Evolutionary conservation across 768 basidiomycete species (phyloP).

Genomic region (Lactifluus hygrophoroides): DNA sequence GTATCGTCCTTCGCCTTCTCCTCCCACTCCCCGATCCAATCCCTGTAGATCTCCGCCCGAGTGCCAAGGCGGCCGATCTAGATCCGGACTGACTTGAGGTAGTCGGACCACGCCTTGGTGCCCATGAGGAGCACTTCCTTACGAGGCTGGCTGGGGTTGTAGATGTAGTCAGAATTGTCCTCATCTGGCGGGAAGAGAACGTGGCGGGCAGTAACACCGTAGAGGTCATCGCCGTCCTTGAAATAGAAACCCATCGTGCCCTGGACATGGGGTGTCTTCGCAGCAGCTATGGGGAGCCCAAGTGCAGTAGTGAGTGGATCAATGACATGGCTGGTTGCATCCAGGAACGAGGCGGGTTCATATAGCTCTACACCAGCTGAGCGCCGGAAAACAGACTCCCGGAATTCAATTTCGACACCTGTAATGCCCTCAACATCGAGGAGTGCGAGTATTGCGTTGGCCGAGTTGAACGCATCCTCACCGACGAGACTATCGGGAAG

Average conservation of each 20-base stretch:
- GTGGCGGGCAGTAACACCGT: constrained; percentile 28
- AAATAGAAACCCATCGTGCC: constrained; percentile 28
- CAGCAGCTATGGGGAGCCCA: constrained; percentile 29
- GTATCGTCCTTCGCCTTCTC: too few species aligned
- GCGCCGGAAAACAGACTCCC: constrained; percentile 26
- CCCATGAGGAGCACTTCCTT: constrained; percentile 30
- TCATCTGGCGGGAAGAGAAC: constrained; percentile 24
- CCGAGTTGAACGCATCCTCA: constrained; percentile 23
- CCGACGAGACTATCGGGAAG: constrained; percentile 24
- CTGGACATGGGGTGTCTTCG: constrained; percentile 25
- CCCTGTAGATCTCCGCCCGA: too few species aligned
- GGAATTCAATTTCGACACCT: constrained; percentile 32
- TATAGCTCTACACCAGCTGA: constrained; percentile 29
- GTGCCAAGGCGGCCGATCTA: constrained; percentile 3
- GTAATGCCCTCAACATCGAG: constrained; percentile 28
- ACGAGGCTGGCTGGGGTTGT: constrained; percentile 21
- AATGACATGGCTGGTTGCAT: constrained; percentile 26
- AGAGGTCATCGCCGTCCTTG: constrained; percentile 23
- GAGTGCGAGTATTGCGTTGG: constrained; percentile 27
- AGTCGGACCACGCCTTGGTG: constrained; percentile 23
- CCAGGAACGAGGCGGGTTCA: constrained; percentile 24
- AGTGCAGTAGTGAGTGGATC: constrained; percentile 30
- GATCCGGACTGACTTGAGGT: constrained; percentile 26
- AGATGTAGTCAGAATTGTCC: constrained; percentile 25
- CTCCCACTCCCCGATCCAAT: too few species aligned